These are phyloP conservation scores for Silene conica DNA, from an alignment of 148 eudicot genomes.

Conservation along the genomic window DNA sequence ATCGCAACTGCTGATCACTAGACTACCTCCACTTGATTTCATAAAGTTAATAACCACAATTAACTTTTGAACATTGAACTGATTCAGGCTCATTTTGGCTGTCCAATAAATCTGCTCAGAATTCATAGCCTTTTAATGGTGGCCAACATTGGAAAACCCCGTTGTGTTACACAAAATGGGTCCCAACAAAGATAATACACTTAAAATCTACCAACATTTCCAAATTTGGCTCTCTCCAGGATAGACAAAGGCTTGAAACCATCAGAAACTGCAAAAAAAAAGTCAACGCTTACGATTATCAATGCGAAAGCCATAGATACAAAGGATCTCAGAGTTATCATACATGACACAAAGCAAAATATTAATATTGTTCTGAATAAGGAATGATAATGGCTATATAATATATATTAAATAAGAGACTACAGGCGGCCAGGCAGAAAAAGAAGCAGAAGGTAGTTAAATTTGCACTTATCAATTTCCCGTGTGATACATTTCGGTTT, in stretches of 20 bases:
- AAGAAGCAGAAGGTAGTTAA: too few species aligned
- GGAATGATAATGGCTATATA: too few species aligned
- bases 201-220: slow-evolving; percentile 68
- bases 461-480: too few species aligned
- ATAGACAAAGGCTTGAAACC: slow-evolving; percentile 33
- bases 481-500: too few species aligned
- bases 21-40: slow-evolving; percentile 82
- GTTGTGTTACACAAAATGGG: slow-evolving; percentile 71
- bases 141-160: slow-evolving; percentile 51
- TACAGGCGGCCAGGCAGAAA: too few species aligned
- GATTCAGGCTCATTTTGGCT: slow-evolving; percentile 69
- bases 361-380: too few species aligned
- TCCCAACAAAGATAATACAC: slow-evolving; percentile 66
- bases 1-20: slow-evolving; percentile 16
- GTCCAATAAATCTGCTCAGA: slow-evolving; percentile 38
- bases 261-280: slow-evolving; percentile 38
- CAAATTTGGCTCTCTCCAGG: slow-evolving; percentile 64
- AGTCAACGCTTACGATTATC: too few species aligned
- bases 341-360: neutral
- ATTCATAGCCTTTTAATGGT: slow-evolving; percentile 61
- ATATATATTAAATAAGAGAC: too few species aligned
- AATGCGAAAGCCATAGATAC: neutral
- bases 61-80: slow-evolving; percentile 66
- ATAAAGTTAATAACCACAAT: slow-evolving; percentile 49
- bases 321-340: neutral